A percentile compares a stretch with the other conserved stretches of the same genome.
phyloP scores from a whole-genome alignment of 2,329 filamentous ascomycete species.

The Penicillium occitanis region DNA sequence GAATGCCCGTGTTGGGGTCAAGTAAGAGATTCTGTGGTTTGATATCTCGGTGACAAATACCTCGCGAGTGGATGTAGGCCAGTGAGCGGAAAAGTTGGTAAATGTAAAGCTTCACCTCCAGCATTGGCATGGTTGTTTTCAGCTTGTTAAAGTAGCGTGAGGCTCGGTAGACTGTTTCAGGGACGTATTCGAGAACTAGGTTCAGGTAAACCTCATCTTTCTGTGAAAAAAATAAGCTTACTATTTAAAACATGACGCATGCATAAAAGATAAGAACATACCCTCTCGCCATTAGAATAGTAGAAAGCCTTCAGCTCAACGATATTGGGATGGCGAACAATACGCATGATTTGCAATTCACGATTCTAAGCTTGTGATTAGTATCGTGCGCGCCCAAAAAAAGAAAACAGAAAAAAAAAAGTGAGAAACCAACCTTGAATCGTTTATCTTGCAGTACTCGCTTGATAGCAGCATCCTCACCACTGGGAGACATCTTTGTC shows the following conservation, averaged over 20 bases:
- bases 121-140: constrained; percentile 98
- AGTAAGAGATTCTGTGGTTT: constrained; percentile 97
- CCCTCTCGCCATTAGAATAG: constrained; percentile 97
- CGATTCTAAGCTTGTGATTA: constrained; percentile 69
- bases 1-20: constrained; percentile 83
- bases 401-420: too few species aligned
- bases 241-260: not conserved
- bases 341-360: constrained; percentile 99
- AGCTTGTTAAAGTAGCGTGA: constrained; percentile 99
- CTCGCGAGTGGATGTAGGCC: constrained; percentile 98
- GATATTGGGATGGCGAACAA: constrained; percentile 97
- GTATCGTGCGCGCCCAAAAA: constrained; percentile 18
- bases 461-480: constrained; percentile 98
- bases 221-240: constrained; percentile 45
- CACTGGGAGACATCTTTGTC: constrained; percentile 95
- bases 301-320: constrained; percentile 99
- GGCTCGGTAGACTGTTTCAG: constrained; percentile 96
- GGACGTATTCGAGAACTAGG: constrained; percentile 95
- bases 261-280: constrained; percentile 50
- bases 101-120: constrained; percentile 99
- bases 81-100: constrained; percentile 98
- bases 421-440: constrained; percentile 74
- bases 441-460: constrained; percentile 97
- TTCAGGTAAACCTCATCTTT: constrained; percentile 99
- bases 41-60: constrained; percentile 98